Percentiles rank a stretch among this genome's conserved stretches.
Evolutionary conservation across 2,329 filamentous ascomycete species (phyloP).

Genomic region (Pseudogymnoascus verrucosus): DNA sequence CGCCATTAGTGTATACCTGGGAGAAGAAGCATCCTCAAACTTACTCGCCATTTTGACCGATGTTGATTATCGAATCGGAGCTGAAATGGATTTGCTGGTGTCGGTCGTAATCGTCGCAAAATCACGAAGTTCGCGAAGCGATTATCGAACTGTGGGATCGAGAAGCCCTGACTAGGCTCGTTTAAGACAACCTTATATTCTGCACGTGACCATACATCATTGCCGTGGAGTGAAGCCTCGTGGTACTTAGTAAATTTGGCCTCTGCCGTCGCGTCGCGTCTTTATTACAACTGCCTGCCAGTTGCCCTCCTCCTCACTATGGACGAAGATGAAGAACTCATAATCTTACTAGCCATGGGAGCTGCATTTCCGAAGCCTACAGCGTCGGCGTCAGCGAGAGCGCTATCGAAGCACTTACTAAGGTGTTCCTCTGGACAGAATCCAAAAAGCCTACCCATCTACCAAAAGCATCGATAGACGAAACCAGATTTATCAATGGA

Average conservation of each 20-base stretch:
- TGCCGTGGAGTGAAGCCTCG: not conserved
- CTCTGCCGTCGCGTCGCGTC: not conserved
- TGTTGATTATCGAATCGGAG: constrained; percentile 11
- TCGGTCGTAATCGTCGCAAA: constrained; percentile 8
- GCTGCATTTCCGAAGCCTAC: not conserved
- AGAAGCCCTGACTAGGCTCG: constrained; percentile 8
- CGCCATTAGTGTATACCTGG: constrained; percentile 6
- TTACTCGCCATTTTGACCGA: constrained; percentile 61
- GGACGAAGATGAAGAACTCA: not conserved
- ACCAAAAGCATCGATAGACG: not conserved
- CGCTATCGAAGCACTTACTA: not conserved
- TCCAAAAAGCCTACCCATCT: not conserved
- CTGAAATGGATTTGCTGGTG: constrained; percentile 9
- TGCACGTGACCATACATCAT: constrained; percentile 2
- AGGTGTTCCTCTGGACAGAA: not conserved
- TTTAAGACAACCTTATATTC: constrained; percentile 8
- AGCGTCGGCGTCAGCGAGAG: not conserved
- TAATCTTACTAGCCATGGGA: not conserved
- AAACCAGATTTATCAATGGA: not conserved
- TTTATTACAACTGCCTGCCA: not conserved
- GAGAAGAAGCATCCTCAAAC: constrained; percentile 29
- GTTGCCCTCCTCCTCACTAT: not conserved
- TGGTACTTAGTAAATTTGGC: not conserved
- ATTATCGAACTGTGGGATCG: constrained; percentile 9
- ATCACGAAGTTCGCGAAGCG: constrained; percentile 8